phyloP scores from a whole-genome alignment of 805 yeast genomes.

The Monosporozyma aquatica region DNA sequence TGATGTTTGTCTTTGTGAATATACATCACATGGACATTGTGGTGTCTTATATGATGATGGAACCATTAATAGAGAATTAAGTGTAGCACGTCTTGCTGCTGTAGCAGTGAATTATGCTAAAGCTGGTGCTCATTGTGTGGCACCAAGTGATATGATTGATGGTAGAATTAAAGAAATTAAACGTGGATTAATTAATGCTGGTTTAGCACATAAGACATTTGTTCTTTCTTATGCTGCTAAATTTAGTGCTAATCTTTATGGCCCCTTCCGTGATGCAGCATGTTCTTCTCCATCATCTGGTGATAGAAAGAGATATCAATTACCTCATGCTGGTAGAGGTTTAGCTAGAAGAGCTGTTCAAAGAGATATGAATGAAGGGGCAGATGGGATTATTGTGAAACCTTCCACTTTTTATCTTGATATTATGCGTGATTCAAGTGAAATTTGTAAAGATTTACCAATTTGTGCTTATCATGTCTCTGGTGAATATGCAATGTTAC shows the following conservation, averaged over 20 bases:
- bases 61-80: constrained; percentile 58
- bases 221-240: constrained; percentile 93
- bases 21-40: constrained; percentile 96
- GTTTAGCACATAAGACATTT: constrained; percentile 78
- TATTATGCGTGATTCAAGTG: constrained; percentile 79
- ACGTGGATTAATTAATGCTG: constrained; percentile 67
- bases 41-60: constrained; percentile 88
- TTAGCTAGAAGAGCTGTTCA: constrained; percentile 83
- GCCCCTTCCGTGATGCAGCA: constrained; percentile 98
- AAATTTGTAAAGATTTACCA: constrained; percentile 75
- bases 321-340: constrained; percentile 89
- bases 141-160: constrained; percentile 97
- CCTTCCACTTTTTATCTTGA: constrained; percentile 95
- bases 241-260: constrained; percentile 83
- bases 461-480: constrained; percentile 92
- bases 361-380: constrained; percentile 85
- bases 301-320: constrained; percentile 85
- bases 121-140: constrained; percentile 93
- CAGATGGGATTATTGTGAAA: constrained; percentile 91
- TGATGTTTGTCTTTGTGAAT: constrained; percentile 95
- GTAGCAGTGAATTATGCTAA: constrained; percentile 91
- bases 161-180: constrained; percentile 89
- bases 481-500: constrained; percentile 96
- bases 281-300: constrained; percentile 84
- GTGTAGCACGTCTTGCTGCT: constrained; percentile 79